Conservation (phyloP, 176 grass and related monocot genomes). For the Juncus inflexus region DNA sequence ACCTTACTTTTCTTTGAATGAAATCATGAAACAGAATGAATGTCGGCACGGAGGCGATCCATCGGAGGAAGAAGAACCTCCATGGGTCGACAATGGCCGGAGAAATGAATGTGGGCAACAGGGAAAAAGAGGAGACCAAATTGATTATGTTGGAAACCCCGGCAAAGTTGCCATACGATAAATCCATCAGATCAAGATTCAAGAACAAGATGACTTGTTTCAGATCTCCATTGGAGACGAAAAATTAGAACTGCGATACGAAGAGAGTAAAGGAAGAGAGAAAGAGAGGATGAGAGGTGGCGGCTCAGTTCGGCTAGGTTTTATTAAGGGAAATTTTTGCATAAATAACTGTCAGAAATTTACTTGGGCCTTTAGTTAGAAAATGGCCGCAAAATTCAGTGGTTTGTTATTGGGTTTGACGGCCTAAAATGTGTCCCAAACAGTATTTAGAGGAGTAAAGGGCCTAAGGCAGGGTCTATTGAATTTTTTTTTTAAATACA, state of each 20-base stretch:
- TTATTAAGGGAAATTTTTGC: not conserved
- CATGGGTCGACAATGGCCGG: constrained; percentile 9
- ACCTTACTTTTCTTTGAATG: not conserved
- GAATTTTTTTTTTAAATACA: too few relatives aligned
- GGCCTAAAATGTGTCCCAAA: too few relatives aligned
- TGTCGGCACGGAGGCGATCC: constrained; percentile 19
- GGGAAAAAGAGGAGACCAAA: constrained; percentile 33
- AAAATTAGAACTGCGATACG: not conserved
- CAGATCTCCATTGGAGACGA: not conserved
- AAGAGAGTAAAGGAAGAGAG: not conserved
- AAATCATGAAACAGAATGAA: not conserved
- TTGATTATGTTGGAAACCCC: constrained; percentile 9
- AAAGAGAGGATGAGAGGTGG: not conserved
- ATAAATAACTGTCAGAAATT: not conserved
- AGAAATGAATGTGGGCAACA: constrained; percentile 17
- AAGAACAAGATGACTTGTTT: too few relatives aligned
- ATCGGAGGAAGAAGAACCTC: not conserved
- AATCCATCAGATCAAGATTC: not conserved
- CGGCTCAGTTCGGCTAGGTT: not conserved
- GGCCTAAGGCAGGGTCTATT: too few relatives aligned
- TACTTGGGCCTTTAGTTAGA: too few relatives aligned
- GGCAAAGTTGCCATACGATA: constrained; percentile 23
- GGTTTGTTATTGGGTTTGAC: too few relatives aligned
- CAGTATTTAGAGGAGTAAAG: too few relatives aligned
- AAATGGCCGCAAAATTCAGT: too few relatives aligned